Percentiles rank a stretch among this genome's conserved stretches.
These are phyloP conservation scores for Nemania serpens DNA, from an alignment of 2,329 filamentous ascomycete species.

Conservation along the genomic window DNA sequence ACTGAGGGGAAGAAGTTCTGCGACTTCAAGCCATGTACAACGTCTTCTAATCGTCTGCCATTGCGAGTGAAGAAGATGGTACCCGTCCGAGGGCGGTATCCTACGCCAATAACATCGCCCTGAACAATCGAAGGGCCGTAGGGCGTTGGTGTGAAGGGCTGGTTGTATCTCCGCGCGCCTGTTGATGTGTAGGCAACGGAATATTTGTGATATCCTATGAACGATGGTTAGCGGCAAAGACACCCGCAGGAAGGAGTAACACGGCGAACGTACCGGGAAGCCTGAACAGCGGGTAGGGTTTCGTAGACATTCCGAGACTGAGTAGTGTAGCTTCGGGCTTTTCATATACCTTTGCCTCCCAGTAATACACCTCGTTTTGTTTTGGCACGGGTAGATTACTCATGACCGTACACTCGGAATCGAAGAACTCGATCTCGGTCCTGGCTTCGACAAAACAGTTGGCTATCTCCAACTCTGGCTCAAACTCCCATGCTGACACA, in stretches of 20 bases:
- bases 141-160: constrained; percentile 78
- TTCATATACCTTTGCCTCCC: constrained; percentile 98
- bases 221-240: constrained; percentile 17
- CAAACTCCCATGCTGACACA: constrained; percentile 99
- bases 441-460: constrained; percentile 97
- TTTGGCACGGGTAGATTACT: constrained; percentile 97
- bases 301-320: constrained; percentile 93
- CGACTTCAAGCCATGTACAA: constrained; percentile 87
- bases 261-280: constrained; percentile 72
- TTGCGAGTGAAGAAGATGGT: constrained; percentile 98
- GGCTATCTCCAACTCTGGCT: constrained; percentile 97
- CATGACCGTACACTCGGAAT: constrained; percentile 96
- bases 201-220: constrained; percentile 84
- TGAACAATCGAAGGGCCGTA: constrained; percentile 88
- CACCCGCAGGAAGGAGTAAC: neutral
- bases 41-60: constrained; percentile 94
- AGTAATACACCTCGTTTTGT: constrained; percentile 99
- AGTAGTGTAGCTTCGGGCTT: constrained; percentile 88
- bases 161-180: constrained; percentile 86
- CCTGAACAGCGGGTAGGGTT: constrained; percentile 93
- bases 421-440: constrained; percentile 98
- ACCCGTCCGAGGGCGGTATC: constrained; percentile 91
- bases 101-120: constrained; percentile 94
- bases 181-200: constrained; percentile 91
- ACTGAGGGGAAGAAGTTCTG: constrained; percentile 98